A percentile compares a stretch with the other conserved stretches of the same genome.
Evolutionary conservation across 176 grass and related monocot species (phyloP).

Genomic region (Oryza officinalis): DNA sequence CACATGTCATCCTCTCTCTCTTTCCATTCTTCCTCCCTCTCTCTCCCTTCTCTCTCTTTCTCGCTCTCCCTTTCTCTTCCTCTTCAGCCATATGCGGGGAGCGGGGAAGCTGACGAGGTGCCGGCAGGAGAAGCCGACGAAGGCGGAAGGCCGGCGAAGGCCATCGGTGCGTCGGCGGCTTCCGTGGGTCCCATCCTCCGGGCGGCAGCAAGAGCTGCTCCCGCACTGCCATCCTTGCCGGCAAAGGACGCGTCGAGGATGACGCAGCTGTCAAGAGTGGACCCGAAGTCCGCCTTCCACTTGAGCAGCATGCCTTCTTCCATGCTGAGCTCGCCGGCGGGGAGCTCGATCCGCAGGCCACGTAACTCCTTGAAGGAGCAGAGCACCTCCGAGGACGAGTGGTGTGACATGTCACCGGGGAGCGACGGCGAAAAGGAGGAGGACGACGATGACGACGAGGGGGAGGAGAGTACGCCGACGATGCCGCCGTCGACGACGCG

Average conservation of each 20-base stretch:
- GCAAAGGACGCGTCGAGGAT: constrained; percentile 67
- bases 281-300: constrained; percentile 91
- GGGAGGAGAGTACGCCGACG: constrained; percentile 28
- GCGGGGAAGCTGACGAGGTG: too few relatives aligned
- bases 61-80: too few relatives aligned
- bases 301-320: constrained; percentile 83
- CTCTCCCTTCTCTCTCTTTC: too few relatives aligned
- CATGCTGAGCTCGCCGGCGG: constrained; percentile 67
- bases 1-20: too few relatives aligned
- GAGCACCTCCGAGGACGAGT: constrained; percentile 89
- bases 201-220: constrained; percentile 14
- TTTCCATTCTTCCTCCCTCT: too few relatives aligned
- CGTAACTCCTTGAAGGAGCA: constrained; percentile 88
- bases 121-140: too few relatives aligned
- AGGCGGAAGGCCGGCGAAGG: too few relatives aligned
- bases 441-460: constrained; percentile 13
- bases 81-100: too few relatives aligned
- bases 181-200: too few relatives aligned
- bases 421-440: background rate
- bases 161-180: too few relatives aligned
- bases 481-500: constrained; percentile 51
- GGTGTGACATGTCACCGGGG: constrained; percentile 69
- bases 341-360: constrained; percentile 76
- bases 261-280: constrained; percentile 76
- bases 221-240: background rate